Percentiles rank a stretch among this genome's conserved stretches.
phyloP scores from a whole-genome alignment of 257 asterid genomes.

The Solanum habrochaites region DNA sequence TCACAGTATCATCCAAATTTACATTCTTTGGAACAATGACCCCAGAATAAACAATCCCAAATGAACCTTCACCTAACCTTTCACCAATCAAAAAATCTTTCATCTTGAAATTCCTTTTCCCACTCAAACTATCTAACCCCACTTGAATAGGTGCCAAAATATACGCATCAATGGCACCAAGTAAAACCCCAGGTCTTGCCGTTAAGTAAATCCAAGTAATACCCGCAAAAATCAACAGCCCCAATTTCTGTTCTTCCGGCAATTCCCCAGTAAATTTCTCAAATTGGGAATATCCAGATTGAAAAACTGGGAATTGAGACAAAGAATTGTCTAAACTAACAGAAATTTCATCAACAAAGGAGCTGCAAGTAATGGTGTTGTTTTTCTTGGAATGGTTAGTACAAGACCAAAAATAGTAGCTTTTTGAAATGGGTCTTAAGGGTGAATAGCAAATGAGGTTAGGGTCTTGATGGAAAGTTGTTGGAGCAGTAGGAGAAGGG shows the following conservation, averaged over 20 bases:
- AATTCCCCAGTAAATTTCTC: constrained; percentile 25
- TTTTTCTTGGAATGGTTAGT: constrained; percentile 10
- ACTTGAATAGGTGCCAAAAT: constrained; percentile 71
- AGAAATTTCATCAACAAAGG: constrained; percentile 38
- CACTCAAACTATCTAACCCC: constrained; percentile 57
- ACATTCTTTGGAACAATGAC: constrained; percentile 68
- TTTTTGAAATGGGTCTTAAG: constrained; percentile 5
- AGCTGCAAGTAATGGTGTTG: constrained; percentile 20
- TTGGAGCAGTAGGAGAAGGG: constrained; percentile 17
- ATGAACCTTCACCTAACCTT: constrained; percentile 82
- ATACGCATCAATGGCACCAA: constrained; percentile 85
- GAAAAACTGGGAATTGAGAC: constrained; percentile 30
- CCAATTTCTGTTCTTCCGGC: constrained; percentile 55
- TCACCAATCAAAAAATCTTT: constrained; percentile 71
- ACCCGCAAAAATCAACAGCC: constrained; percentile 38
- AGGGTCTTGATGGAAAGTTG: constrained; percentile 31
- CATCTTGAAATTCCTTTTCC: constrained; percentile 65
- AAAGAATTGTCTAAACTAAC: constrained; percentile 29
- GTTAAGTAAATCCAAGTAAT: constrained; percentile 75
- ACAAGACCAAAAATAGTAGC: constrained; percentile 14
- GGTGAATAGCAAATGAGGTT: constrained; percentile 22
- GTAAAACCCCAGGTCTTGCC: constrained; percentile 83
- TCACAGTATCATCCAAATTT: constrained; percentile 22
- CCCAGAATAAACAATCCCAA: constrained; percentile 87
- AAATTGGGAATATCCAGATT: constrained; percentile 21